These are phyloP conservation scores for Chaetothyriales sp. DNA, from an alignment of 2,329 filamentous ascomycete species.

Conservation along the genomic window DNA sequence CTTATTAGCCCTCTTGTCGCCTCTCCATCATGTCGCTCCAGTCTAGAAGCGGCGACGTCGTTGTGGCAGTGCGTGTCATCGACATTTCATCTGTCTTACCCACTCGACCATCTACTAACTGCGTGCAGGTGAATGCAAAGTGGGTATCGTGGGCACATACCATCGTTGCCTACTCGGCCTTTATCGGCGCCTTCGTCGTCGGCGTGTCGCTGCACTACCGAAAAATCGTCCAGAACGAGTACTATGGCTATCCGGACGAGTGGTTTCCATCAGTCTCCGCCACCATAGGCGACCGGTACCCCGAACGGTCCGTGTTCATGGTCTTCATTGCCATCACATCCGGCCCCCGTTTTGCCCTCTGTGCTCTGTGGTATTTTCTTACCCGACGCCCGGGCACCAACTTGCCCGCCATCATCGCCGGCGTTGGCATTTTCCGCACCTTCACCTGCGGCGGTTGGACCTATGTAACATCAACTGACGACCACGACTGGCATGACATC, in stretches of 20 bases:
- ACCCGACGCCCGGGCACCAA: constrained; percentile 59
- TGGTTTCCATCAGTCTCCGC: constrained; percentile 95
- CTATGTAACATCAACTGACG: constrained; percentile 93
- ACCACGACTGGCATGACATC: constrained; percentile 97
- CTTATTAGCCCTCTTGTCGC: constrained; percentile 15
- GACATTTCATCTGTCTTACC: constrained; percentile 4
- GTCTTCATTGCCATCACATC: constrained; percentile 94
- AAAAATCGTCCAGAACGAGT: constrained; percentile 96
- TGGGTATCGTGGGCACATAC: constrained; percentile 90
- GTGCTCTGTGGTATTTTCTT: constrained; percentile 81
- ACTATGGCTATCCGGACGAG: constrained; percentile 84
- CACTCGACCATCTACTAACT: constrained; percentile 18
- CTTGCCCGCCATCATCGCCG: constrained; percentile 67
- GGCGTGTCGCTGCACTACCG: constrained; percentile 74
- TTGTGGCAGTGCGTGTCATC: constrained; percentile 38
- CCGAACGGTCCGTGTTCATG: constrained; percentile 92
- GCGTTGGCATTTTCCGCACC: constrained; percentile 70
- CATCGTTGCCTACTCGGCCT: constrained; percentile 62
- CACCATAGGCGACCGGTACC: constrained; percentile 93
- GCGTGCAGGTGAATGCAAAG: constrained; percentile 57
- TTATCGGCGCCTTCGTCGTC: constrained; percentile 69
- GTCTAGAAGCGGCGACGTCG: constrained; percentile 47
- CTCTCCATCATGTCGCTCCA: constrained; percentile 40
- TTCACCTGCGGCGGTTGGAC: constrained; percentile 96
- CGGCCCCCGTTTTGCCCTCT: constrained; percentile 77